Evolutionary conservation across 495 filamentous ascomycete species (phyloP).

Genomic region (Clavariopsis aquatica): DNA sequence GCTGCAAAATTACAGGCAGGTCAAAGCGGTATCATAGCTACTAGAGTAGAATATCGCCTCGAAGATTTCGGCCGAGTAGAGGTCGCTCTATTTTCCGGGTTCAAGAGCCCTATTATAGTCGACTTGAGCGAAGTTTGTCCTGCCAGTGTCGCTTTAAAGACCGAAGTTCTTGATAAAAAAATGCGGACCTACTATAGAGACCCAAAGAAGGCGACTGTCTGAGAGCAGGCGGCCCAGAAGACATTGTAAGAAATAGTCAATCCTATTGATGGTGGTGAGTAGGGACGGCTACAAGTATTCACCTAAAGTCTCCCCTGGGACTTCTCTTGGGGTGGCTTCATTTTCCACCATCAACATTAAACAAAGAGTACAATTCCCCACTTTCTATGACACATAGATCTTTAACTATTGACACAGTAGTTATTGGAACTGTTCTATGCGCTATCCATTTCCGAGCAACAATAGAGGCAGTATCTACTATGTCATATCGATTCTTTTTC

Average conservation of each 20-base stretch:
- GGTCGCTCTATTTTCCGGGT: background rate
- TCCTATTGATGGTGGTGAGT: background rate
- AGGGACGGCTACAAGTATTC: too few species aligned
- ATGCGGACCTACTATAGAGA: background rate
- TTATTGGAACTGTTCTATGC: too few species aligned
- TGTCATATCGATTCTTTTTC: too few species aligned
- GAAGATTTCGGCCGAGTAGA: constrained; percentile 4
- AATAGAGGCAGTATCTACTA: too few species aligned
- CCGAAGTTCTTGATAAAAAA: background rate
- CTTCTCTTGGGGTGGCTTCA: too few species aligned
- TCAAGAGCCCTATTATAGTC: background rate
- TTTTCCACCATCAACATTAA: too few species aligned
- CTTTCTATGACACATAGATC: too few species aligned
- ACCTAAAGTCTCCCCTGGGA: too few species aligned
- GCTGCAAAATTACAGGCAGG: constrained; percentile 8
- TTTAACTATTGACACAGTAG: too few species aligned
- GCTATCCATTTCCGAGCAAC: too few species aligned
- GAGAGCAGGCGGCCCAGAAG: constrained; percentile 4
- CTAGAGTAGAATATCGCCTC: background rate
- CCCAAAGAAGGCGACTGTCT: background rate
- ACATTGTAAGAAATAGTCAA: constrained; percentile 5
- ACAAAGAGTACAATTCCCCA: too few species aligned
- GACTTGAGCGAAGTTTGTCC: constrained; percentile 8
- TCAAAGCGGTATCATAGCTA: constrained; percentile 6
- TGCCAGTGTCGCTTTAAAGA: background rate